Conservation (phyloP, 305 asterid genomes). For the Fraxinus paxiana region DNA sequence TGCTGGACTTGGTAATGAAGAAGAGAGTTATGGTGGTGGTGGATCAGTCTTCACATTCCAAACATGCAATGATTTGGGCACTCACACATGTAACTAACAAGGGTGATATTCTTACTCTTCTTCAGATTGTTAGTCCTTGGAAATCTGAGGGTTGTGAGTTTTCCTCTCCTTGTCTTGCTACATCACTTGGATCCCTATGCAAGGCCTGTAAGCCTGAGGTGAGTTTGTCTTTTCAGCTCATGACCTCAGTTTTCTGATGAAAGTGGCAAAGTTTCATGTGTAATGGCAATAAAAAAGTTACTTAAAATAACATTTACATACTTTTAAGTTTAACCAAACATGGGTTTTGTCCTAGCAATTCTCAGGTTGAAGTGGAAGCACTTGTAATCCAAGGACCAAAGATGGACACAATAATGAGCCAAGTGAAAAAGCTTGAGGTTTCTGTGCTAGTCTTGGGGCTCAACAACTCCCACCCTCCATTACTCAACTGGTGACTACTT, state of each 20-base stretch:
- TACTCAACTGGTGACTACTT: conserved; percentile 8
- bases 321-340: background rate
- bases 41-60: conserved; percentile 58
- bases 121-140: background rate
- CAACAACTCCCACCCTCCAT: conserved; percentile 7
- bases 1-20: conserved; percentile 42
- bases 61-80: conserved; percentile 97
- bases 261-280: background rate
- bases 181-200: conserved; percentile 72
- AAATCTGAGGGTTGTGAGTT: background rate
- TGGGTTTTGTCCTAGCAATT: background rate
- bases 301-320: background rate
- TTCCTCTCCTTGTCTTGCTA: conserved; percentile 54
- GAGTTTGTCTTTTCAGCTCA: background rate
- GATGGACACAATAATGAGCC: conserved; percentile 20
- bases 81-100: conserved; percentile 70
- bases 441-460: conserved; percentile 17
- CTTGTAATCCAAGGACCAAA: conserved; percentile 22
- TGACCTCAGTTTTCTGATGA: background rate
- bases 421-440: conserved; percentile 21
- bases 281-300: background rate
- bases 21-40: conserved; percentile 91
- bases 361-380: conserved; percentile 18
- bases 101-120: conserved; percentile 66
- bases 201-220: conserved; percentile 89